A percentile compares a stretch with the other conserved stretches of the same genome.
Conservation (phyloP, 352 stramenopile genomes). For the Globisporangium irregulare region DNA sequence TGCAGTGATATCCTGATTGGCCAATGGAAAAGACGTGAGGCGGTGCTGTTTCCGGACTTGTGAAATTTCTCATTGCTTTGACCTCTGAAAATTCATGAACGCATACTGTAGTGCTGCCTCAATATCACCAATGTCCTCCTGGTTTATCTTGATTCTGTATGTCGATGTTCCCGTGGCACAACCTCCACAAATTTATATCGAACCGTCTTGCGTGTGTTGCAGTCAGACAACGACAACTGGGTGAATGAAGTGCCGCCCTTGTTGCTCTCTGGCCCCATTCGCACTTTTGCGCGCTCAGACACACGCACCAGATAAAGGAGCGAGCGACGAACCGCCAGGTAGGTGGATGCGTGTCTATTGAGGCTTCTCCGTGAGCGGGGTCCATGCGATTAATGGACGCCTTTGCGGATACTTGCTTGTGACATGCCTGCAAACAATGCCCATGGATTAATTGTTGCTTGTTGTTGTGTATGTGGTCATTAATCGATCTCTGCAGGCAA, state of each 20-base stretch:
- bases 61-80: background rate
- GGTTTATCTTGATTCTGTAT: background rate
- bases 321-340: background rate
- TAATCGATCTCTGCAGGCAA: background rate
- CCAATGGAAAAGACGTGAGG: background rate
- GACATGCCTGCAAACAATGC: background rate
- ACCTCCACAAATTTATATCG: background rate
- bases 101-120: background rate
- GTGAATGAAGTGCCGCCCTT: background rate
- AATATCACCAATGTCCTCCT: background rate
- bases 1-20: background rate
- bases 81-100: background rate
- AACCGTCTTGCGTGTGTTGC: constrained; percentile 1
- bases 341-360: background rate
- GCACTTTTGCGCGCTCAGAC: background rate
- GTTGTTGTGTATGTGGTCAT: background rate
- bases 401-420: background rate
- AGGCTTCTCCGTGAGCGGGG: background rate
- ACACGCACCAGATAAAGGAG: background rate
- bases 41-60: background rate
- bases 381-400: background rate
- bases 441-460: background rate
- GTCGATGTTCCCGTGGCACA: background rate
- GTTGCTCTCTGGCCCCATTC: constrained; percentile 3
- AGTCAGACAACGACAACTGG: background rate